A percentile compares a stretch with the other conserved stretches of the same genome.
These are phyloP conservation scores for Tricholoma flavovirens DNA, from an alignment of 768 basidiomycete species.

Conservation along the genomic window DNA sequence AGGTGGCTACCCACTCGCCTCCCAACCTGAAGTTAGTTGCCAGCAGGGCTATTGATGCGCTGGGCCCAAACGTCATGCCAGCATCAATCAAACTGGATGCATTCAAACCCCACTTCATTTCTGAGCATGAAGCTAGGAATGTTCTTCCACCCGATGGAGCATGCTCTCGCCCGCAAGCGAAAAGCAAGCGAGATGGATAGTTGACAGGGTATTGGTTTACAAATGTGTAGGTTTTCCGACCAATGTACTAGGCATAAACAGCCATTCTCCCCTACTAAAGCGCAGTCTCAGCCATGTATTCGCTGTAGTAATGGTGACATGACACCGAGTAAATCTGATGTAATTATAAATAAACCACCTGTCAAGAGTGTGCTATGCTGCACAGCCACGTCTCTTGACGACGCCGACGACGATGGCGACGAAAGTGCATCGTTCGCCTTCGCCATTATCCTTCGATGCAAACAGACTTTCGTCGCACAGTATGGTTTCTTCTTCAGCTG, in stretches of 20 bases:
- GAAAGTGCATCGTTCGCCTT: slow-evolving; percentile 20
- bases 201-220: no score
- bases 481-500: slow-evolving; percentile 26
- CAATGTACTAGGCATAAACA: no score
- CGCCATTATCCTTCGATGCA: slow-evolving; percentile 14
- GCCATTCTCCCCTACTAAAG: no score
- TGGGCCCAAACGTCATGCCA: background rate
- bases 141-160: no score
- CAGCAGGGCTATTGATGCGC: background rate
- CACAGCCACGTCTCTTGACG: background rate
- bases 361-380: no score
- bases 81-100: background rate
- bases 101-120: background rate
- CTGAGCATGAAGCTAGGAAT: background rate
- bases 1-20: background rate
- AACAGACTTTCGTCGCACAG: slow-evolving; percentile 18
- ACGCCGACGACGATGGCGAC: background rate
- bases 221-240: no score
- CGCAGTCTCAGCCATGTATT: no score
- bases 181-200: no score
- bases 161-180: no score
- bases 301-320: no score
- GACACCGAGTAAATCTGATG: no score
- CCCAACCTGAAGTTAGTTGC: background rate
- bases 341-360: no score